Evolutionary conservation across 257 asterid genomes (phyloP).

Genomic region (Solanum sejunctum): DNA sequence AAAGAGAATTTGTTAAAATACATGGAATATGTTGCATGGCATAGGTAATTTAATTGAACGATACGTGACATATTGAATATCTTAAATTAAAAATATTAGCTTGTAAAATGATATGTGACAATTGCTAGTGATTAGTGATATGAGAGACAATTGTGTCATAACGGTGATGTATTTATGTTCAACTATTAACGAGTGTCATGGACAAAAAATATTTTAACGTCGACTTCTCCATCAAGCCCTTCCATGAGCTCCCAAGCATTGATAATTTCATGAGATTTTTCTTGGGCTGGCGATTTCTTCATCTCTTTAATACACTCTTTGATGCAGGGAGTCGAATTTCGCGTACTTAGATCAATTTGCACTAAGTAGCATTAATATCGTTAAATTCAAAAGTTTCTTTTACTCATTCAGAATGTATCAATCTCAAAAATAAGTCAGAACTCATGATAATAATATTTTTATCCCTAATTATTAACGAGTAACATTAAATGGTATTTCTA

Average conservation of each 20-base stretch:
- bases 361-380: no score
- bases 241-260: conserved; percentile 93
- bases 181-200: no score
- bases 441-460: not conserved
- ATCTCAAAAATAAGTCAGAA: not conserved
- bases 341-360: not conserved
- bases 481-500: not conserved
- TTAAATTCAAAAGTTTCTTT: no score
- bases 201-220: not conserved
- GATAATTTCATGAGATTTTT: conserved; percentile 54
- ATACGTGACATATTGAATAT: not conserved
- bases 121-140: not conserved
- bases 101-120: not conserved
- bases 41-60: not conserved
- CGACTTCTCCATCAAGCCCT: conserved; percentile 58
- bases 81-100: not conserved
- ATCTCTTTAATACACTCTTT: conserved; percentile 14
- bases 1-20: not conserved
- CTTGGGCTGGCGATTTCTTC: conserved; percentile 28
- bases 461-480: not conserved
- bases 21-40: not conserved
- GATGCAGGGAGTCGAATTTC: not conserved
- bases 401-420: not conserved
- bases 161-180: no score
- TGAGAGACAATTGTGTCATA: not conserved